Evolutionary conservation across 2,329 filamentous ascomycete species (phyloP).

Genomic region (Penicillium sp.): DNA sequence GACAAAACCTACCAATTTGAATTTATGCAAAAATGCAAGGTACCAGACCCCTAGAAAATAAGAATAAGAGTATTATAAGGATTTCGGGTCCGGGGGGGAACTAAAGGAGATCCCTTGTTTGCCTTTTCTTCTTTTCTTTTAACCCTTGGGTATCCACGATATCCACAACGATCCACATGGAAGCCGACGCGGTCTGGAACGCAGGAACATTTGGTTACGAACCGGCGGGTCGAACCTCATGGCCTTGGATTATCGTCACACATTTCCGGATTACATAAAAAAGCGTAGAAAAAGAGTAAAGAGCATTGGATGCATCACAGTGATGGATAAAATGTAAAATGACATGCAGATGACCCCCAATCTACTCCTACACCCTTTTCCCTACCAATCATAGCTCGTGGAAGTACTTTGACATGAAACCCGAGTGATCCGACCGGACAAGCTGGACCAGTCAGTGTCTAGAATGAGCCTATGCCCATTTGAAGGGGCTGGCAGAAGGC

Average conservation of each 20-base stretch:
- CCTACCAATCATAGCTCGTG: slow-evolving; percentile 13
- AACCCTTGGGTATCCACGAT: neutral
- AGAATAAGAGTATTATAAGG: slow-evolving; percentile 3
- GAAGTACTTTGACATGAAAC: slow-evolving; percentile 8
- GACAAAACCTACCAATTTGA: slow-evolving; percentile 1
- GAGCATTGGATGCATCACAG: slow-evolving; percentile 7
- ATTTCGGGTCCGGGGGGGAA: neutral
- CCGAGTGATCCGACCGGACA: slow-evolving; percentile 3
- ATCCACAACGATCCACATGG: slow-evolving; percentile 12
- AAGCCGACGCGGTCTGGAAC: slow-evolving; percentile 13
- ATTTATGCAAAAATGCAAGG: slow-evolving; percentile 10
- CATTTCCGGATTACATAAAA: neutral
- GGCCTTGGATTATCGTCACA: slow-evolving; percentile 10
- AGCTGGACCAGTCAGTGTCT: slow-evolving; percentile 14
- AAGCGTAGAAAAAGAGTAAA: slow-evolving; percentile 10
- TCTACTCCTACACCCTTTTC: slow-evolving; percentile 4
- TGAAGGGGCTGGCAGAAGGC: slow-evolving; percentile 12
- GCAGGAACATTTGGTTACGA: slow-evolving; percentile 19
- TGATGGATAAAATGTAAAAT: slow-evolving; percentile 10
- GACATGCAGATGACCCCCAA: slow-evolving; percentile 16
- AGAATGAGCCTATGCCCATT: slow-evolving; percentile 11
- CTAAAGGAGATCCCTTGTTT: slow-evolving; percentile 2
- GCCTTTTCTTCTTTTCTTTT: neutral
- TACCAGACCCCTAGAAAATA: slow-evolving; percentile 3
- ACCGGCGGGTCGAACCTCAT: slow-evolving; percentile 14